Percentiles rank a stretch among this genome's conserved stretches.
Conservation (phyloP, 1,284 basidiomycete genomes). For the Inonotus hispidus region DNA sequence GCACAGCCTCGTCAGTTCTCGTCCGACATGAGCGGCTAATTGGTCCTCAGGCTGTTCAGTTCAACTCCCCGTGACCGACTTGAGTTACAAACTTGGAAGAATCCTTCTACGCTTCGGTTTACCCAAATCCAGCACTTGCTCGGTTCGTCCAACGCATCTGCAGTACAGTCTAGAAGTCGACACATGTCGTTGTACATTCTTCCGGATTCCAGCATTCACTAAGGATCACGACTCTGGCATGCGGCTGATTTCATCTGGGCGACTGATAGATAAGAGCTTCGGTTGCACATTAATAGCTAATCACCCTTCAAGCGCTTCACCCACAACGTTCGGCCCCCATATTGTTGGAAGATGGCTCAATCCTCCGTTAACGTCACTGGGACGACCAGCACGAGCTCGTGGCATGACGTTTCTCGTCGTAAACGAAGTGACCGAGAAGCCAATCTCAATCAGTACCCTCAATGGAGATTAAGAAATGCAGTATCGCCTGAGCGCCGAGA, state of each 20-base stretch:
- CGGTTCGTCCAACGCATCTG: neutral
- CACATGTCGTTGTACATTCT: neutral
- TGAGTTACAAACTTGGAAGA: neutral
- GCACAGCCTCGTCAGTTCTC: neutral
- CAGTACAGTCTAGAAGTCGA: neutral
- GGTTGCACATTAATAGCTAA: neutral
- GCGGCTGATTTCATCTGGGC: neutral
- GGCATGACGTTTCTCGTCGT: constrained; percentile 24
- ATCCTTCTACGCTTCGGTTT: neutral
- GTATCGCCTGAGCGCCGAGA: constrained; percentile 25
- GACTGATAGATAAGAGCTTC: neutral
- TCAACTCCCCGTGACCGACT: neutral
- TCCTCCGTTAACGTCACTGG: neutral
- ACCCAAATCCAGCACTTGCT: neutral
- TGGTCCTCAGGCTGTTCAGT: neutral
- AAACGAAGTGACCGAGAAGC: constrained; percentile 30
- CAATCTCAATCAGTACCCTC: constrained; percentile 26
- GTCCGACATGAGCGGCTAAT: neutral
- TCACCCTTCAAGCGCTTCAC: neutral
- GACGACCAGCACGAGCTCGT: constrained; percentile 2
- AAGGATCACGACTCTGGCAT: neutral
- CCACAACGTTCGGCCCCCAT: neutral
- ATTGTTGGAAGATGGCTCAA: neutral
- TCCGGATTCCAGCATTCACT: neutral
- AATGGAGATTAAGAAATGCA: constrained; percentile 28